Conservation (phyloP, 2,329 filamentous ascomycete species). For the Fusarium pilosicola region DNA sequence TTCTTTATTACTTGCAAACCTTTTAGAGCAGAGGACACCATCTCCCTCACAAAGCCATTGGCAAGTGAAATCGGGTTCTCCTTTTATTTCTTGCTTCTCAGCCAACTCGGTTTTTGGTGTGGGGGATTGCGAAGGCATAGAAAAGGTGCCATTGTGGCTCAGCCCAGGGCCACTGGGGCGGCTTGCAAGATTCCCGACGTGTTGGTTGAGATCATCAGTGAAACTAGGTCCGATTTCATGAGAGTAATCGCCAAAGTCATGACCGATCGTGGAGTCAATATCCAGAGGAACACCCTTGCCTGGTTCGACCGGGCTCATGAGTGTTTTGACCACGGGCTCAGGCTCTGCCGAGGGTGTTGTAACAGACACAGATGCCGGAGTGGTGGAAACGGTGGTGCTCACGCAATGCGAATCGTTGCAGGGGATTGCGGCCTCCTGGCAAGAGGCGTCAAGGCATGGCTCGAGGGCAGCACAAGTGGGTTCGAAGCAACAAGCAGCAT, state of each 20-base stretch:
- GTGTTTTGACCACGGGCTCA: slow-evolving; percentile 34
- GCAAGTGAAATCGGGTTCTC: slow-evolving; percentile 46
- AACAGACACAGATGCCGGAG: slow-evolving; percentile 43
- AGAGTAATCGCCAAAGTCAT: slow-evolving; percentile 13
- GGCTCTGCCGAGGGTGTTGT: slow-evolving; percentile 45
- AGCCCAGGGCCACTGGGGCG: background rate
- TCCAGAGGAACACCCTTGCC: slow-evolving; percentile 19
- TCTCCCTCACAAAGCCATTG: slow-evolving; percentile 44
- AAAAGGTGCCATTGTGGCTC: slow-evolving; percentile 7
- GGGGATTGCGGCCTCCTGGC: slow-evolving; percentile 45
- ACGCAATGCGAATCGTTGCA: slow-evolving; percentile 51
- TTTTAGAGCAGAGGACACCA: slow-evolving; percentile 46
- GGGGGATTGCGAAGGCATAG: background rate
- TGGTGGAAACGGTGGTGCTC: slow-evolving; percentile 40
- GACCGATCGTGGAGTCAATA: slow-evolving; percentile 15
- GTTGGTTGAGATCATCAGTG: slow-evolving; percentile 11
- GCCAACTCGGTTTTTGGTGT: slow-evolving; percentile 23
- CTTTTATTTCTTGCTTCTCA: slow-evolving; percentile 27
- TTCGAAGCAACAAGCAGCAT: slow-evolving; percentile 44
- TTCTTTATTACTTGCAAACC: slow-evolving; percentile 57
- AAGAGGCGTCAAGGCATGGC: slow-evolving; percentile 51
- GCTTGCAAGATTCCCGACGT: slow-evolving; percentile 8
- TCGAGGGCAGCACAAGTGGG: slow-evolving; percentile 48
- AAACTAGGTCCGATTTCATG: slow-evolving; percentile 19
- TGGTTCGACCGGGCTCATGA: slow-evolving; percentile 29